phyloP scores from a whole-genome alignment of 2,329 filamentous ascomycete species.

The Sclerotinia minor region DNA sequence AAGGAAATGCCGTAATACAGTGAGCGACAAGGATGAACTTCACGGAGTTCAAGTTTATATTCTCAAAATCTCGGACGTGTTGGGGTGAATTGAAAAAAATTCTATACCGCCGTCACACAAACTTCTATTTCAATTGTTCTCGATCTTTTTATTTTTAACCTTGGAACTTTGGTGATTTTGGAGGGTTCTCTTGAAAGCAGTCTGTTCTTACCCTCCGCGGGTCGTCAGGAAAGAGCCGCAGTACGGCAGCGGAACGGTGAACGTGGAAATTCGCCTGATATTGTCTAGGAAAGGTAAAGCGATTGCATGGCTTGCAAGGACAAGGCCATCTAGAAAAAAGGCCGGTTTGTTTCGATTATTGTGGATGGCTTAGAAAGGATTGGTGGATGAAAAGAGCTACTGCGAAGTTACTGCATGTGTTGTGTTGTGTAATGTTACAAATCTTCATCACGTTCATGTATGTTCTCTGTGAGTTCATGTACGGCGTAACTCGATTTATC shows the following conservation, averaged over 20 bases:
- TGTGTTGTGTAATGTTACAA: background rate
- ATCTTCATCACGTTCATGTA: background rate
- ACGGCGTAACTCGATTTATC: background rate
- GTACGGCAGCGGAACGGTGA: slow-evolving; percentile 7
- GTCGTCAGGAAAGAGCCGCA: slow-evolving; percentile 1
- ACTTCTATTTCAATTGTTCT: background rate
- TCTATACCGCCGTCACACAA: background rate
- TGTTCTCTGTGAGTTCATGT: background rate
- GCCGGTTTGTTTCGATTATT: slow-evolving; percentile 8
- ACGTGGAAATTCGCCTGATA: slow-evolving; percentile 17
- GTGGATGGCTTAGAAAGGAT: background rate
- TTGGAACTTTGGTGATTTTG: background rate
- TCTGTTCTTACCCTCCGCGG: background rate
- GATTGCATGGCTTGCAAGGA: slow-evolving; percentile 12
- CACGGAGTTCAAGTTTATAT: background rate
- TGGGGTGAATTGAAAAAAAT: background rate
- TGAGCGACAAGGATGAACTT: background rate
- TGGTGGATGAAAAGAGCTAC: background rate
- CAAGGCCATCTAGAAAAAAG: slow-evolving; percentile 1
- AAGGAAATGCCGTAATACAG: background rate
- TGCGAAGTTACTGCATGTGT: slow-evolving; percentile 7
- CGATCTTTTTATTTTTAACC: background rate
- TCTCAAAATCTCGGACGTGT: background rate
- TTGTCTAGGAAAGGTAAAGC: background rate
- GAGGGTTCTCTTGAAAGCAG: background rate